Evolutionary conservation across 2,329 filamentous ascomycete genomes (phyloP).

Genomic region (Thelonectria rubi): DNA sequence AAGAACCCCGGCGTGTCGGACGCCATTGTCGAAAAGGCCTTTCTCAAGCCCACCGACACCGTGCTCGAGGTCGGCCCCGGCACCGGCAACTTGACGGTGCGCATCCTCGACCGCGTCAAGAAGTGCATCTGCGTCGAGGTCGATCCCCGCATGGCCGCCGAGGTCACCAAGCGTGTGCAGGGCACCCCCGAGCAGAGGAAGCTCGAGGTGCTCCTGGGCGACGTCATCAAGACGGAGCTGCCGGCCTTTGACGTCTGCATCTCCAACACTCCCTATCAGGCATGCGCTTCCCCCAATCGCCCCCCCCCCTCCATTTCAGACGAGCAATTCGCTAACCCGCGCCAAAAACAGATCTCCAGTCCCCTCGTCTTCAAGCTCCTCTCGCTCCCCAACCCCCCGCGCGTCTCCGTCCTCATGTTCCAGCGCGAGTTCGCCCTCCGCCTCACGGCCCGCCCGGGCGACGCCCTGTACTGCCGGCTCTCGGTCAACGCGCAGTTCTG

Average conservation of each 20-base stretch:
- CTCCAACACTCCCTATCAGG: conserved; percentile 71
- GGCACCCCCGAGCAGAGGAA: conserved; percentile 85
- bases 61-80: conserved; percentile 94
- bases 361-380: conserved; percentile 93
- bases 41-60: conserved; percentile 87
- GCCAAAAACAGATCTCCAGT: conserved; percentile 74
- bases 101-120: conserved; percentile 88
- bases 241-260: conserved; percentile 85
- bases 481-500: conserved; percentile 94
- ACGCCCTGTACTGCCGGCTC: conserved; percentile 89
- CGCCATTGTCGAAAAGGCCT: conserved; percentile 76
- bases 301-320: too few relatives aligned
- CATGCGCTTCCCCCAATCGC: conserved; percentile 39
- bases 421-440: conserved; percentile 94
- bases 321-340: conserved; percentile 27
- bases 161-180: conserved; percentile 93
- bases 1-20: conserved; percentile 90
- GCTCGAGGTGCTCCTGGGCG: conserved; percentile 87
- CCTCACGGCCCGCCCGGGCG: conserved; percentile 86
- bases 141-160: conserved; percentile 95
- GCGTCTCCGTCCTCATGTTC: conserved; percentile 92
- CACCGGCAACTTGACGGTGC: conserved; percentile 87
- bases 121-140: conserved; percentile 86
- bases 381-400: conserved; percentile 80
- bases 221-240: conserved; percentile 84